phyloP scores from a whole-genome alignment of 371 early-diverging fungal species.

The Lichtheimia hyalospora region DNA sequence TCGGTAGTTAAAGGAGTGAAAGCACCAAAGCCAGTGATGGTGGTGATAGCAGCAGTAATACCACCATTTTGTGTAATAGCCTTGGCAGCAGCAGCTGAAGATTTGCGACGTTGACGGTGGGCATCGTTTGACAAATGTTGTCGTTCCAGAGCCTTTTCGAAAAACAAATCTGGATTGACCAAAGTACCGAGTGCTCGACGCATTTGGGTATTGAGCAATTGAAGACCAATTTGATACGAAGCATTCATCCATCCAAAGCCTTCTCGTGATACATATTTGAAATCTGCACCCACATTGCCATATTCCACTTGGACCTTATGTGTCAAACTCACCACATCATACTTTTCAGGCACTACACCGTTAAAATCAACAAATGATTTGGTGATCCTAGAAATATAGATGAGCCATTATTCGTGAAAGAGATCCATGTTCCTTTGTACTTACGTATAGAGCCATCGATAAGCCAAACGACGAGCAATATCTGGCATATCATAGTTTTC shows the following conservation, averaged over 20 bases:
- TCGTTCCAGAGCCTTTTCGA: slow-evolving; percentile 43
- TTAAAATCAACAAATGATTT: slow-evolving; percentile 96
- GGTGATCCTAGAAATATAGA: slow-evolving; percentile 59
- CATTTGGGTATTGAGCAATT: slow-evolving; percentile 73
- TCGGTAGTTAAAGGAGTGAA: not conserved
- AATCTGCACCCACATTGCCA: slow-evolving; percentile 93
- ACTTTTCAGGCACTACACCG: slow-evolving; percentile 97
- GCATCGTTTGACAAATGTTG: slow-evolving; percentile 2
- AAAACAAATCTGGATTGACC: slow-evolving; percentile 75
- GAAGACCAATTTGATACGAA: slow-evolving; percentile 83
- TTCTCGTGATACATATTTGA: slow-evolving; percentile 91
- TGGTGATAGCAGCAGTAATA: slow-evolving; percentile 27
- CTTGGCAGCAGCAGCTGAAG: slow-evolving; percentile 28
- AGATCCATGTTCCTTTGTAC: slow-evolving; percentile 15
- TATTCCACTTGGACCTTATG: slow-evolving; percentile 95
- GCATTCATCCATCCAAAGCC: slow-evolving; percentile 99
- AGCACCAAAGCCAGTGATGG: slow-evolving; percentile 1
- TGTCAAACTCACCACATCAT: slow-evolving; percentile 86
- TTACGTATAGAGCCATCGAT: slow-evolving; percentile 93
- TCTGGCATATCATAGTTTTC: slow-evolving; percentile 80
- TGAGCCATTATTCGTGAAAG: not conserved
- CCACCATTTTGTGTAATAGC: slow-evolving; percentile 28
- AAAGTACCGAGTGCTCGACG: slow-evolving; percentile 86
- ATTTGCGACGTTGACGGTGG: slow-evolving; percentile 18
- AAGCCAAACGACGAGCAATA: slow-evolving; percentile 81